Percentiles rank a stretch among this genome's conserved stretches.
Evolutionary conservation across 179 eudicot species (phyloP).

Genomic region (Camellia oleifera): DNA sequence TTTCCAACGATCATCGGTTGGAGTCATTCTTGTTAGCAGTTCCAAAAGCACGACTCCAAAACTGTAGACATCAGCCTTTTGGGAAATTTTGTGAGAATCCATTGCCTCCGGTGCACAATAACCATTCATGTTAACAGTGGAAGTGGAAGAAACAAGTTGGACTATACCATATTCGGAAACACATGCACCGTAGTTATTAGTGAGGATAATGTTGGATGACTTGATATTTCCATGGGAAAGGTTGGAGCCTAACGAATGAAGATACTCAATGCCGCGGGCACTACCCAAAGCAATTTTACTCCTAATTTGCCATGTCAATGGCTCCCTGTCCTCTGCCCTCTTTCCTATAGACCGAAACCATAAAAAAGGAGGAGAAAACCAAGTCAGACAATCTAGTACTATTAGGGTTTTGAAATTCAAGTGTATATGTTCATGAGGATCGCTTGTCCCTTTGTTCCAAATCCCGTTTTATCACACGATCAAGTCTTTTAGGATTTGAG

Average conservation of each 20-base stretch:
- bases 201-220: conserved; percentile 45
- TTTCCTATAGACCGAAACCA: conserved; percentile 11
- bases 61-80: conserved; percentile 41
- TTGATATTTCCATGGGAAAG: conserved; percentile 43
- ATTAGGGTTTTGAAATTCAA: no score
- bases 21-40: conserved; percentile 30
- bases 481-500: no score
- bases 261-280: conserved; percentile 35
- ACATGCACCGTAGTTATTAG: conserved; percentile 19
- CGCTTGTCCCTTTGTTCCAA: no score
- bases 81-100: conserved; percentile 22
- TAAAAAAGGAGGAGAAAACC: neutral
- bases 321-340: conserved; percentile 6
- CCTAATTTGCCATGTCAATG: conserved; percentile 33
- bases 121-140: conserved; percentile 11
- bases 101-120: conserved; percentile 41
- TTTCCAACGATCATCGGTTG: neutral
- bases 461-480: no score
- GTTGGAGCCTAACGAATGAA: conserved; percentile 33
- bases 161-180: conserved; percentile 33
- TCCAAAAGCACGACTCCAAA: conserved; percentile 43
- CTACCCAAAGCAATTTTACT: conserved; percentile 26
- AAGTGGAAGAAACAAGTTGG: conserved; percentile 24
- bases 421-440: no score
- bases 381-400: no score